A percentile compares a stretch with the other conserved stretches of the same genome.
Conservation (phyloP, 495 filamentous ascomycete genomes). For the Rostrohypoxylon terebratum region DNA sequence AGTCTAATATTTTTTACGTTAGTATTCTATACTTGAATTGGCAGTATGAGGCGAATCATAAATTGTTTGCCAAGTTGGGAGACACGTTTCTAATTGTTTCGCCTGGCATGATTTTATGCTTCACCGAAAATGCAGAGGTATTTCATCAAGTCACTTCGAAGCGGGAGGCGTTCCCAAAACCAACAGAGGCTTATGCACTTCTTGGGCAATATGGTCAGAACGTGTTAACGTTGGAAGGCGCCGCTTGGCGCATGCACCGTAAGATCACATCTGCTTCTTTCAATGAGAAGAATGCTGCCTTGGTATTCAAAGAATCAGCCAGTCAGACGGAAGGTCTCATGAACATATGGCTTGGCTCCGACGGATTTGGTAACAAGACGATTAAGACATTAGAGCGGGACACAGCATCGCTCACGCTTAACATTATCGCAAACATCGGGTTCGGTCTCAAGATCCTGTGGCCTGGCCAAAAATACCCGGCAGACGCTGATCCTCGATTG, state of each 20-base stretch:
- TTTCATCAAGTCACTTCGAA: conserved; percentile 69
- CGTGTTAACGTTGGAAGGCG: conserved; percentile 72
- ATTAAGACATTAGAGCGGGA: conserved; percentile 66
- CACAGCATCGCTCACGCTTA: conserved; percentile 71
- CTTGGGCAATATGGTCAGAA: conserved; percentile 73
- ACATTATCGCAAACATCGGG: conserved; percentile 75
- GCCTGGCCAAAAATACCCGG: conserved; percentile 60
- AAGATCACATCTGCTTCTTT: conserved; percentile 76
- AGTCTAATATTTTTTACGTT: conserved; percentile 19
- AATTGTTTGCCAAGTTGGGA: conserved; percentile 52
- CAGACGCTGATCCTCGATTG: conserved; percentile 54
- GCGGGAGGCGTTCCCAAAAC: conserved; percentile 76
- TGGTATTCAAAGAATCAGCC: conserved; percentile 71
- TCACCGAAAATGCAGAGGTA: conserved; percentile 67
- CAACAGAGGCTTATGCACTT: conserved; percentile 65
- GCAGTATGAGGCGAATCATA: conserved; percentile 51
- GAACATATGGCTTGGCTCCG: conserved; percentile 58
- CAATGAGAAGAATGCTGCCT: conserved; percentile 75
- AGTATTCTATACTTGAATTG: conserved; percentile 55
- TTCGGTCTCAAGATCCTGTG: conserved; percentile 71
- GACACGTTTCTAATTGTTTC: conserved; percentile 67
- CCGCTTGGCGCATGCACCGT: conserved; percentile 73
- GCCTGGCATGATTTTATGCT: conserved; percentile 59
- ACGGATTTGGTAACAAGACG: conserved; percentile 54
- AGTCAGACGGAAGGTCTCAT: conserved; percentile 69